Percentiles rank a stretch among this genome's conserved stretches.
These are phyloP conservation scores for Termitomyces sp. DNA, from an alignment of 768 basidiomycete genomes.

Conservation along the genomic window DNA sequence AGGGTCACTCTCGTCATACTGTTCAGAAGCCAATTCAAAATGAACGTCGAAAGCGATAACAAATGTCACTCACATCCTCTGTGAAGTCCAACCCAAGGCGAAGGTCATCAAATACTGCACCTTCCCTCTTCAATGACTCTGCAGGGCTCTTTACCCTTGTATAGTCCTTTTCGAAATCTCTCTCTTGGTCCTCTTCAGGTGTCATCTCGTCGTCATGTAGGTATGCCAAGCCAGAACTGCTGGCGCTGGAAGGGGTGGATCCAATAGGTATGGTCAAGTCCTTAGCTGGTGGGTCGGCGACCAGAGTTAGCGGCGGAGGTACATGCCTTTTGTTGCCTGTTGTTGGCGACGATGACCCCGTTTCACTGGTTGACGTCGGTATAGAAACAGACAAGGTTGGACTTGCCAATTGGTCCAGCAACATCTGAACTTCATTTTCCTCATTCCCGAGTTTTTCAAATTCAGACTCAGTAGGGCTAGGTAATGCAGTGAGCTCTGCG, in stretches of 20 bases:
- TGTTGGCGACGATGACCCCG: slow-evolving; percentile 27
- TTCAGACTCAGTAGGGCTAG: slow-evolving; percentile 21
- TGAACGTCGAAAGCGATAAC: background rate
- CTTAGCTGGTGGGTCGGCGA: slow-evolving; percentile 27
- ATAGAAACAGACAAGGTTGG: slow-evolving; percentile 27
- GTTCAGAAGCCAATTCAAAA: slow-evolving; percentile 13
- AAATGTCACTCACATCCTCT: slow-evolving; percentile 33
- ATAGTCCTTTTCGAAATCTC: slow-evolving; percentile 34
- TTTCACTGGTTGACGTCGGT: slow-evolving; percentile 31
- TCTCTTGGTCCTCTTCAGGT: slow-evolving; percentile 31
- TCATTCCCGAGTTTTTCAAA: slow-evolving; percentile 27
- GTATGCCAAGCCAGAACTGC: slow-evolving; percentile 42
- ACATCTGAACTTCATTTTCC: slow-evolving; percentile 36
- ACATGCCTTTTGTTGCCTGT: slow-evolving; percentile 32
- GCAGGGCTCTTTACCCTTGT: slow-evolving; percentile 27
- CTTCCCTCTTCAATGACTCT: slow-evolving; percentile 41
- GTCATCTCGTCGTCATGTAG: slow-evolving; percentile 25
- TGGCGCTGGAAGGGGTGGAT: slow-evolving; percentile 30
- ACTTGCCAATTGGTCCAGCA: slow-evolving; percentile 36
- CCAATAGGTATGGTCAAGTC: slow-evolving; percentile 30
- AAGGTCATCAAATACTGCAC: slow-evolving; percentile 48
- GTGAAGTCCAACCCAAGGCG: slow-evolving; percentile 44
- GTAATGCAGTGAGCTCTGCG: slow-evolving; percentile 26
- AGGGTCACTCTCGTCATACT: slow-evolving; percentile 71
- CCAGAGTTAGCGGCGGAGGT: slow-evolving; percentile 56